Conservation (phyloP, 179 eudicot genomes). For the Pouteria campechiana region DNA sequence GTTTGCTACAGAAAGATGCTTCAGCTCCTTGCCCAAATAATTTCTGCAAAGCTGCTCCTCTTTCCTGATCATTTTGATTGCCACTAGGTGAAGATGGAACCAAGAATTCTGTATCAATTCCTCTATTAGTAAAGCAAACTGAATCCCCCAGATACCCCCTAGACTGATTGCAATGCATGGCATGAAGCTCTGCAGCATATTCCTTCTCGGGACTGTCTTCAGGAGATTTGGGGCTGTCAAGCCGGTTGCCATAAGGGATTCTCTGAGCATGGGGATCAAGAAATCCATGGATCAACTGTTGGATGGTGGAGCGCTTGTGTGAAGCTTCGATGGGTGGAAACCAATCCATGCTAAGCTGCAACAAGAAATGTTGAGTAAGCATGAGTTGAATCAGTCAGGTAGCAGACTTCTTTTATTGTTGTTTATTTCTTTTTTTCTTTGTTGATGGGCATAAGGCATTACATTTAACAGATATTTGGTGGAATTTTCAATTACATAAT, state of each 20-base stretch:
- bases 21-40: conserved; percentile 8
- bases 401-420: too few species aligned
- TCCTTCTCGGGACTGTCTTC: conserved; percentile 18
- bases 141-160: conserved; percentile 13
- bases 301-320: conserved; percentile 55
- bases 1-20: background rate
- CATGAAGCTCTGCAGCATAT: conserved; percentile 18
- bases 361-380: conserved; percentile 2
- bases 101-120: conserved; percentile 14
- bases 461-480: background rate
- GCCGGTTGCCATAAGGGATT: conserved; percentile 9
- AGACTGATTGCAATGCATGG: conserved; percentile 13
- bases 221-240: conserved; percentile 11
- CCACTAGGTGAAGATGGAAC: conserved; percentile 14
- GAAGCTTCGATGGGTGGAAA: conserved; percentile 77
- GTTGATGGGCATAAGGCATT: background rate
- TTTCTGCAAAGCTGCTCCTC: conserved; percentile 13
- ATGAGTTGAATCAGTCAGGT: background rate
- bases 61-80: conserved; percentile 12
- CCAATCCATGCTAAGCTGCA: conserved; percentile 70
- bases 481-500: background rate
- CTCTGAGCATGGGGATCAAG: conserved; percentile 20
- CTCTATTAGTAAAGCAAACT: conserved; percentile 12
- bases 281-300: conserved; percentile 41
- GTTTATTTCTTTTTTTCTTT: background rate